Evolutionary conservation across 2,329 filamentous ascomycete genomes (phyloP).

Genomic region (Diplodia corticola): DNA sequence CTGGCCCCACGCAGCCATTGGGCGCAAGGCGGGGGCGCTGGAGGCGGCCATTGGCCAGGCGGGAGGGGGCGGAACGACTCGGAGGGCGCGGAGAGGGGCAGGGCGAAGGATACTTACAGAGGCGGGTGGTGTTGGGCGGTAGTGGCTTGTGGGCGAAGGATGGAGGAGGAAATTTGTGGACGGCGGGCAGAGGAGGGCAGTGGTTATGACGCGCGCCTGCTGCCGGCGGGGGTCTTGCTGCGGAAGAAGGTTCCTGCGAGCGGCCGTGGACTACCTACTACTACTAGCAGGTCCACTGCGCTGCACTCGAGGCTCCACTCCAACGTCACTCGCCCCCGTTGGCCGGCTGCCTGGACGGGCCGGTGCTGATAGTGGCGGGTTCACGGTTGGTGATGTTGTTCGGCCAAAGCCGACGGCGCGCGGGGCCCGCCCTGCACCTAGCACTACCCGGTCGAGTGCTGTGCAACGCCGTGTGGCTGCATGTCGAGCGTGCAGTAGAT

Average conservation of each 20-base stretch:
- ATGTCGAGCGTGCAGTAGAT: neutral
- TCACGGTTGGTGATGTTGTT: neutral
- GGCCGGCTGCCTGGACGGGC: neutral
- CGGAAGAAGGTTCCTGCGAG: conserved; percentile 19
- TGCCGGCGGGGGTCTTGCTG: neutral
- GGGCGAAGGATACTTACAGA: neutral
- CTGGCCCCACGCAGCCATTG: conserved; percentile 7
- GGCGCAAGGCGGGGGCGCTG: neutral
- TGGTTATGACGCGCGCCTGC: conserved; percentile 14
- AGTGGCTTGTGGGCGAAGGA: neutral
- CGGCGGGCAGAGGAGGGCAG: neutral
- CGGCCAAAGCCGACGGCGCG: neutral
- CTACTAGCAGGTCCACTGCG: neutral
- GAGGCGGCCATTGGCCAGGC: conserved; percentile 7
- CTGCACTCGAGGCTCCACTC: neutral
- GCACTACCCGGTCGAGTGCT: neutral
- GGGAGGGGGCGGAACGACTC: neutral
- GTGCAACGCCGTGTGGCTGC: conserved; percentile 7
- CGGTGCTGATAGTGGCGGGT: neutral
- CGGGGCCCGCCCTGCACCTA: neutral
- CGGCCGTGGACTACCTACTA: conserved; percentile 1
- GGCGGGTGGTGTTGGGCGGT: neutral
- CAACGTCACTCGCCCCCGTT: neutral
- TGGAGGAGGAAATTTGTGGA: conserved; percentile 20
- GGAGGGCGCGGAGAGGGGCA: neutral